These are phyloP conservation scores for Rhipidocladum racemiflorum DNA, from an alignment of 176 grass and related monocot genomes.

Conservation along the genomic window DNA sequence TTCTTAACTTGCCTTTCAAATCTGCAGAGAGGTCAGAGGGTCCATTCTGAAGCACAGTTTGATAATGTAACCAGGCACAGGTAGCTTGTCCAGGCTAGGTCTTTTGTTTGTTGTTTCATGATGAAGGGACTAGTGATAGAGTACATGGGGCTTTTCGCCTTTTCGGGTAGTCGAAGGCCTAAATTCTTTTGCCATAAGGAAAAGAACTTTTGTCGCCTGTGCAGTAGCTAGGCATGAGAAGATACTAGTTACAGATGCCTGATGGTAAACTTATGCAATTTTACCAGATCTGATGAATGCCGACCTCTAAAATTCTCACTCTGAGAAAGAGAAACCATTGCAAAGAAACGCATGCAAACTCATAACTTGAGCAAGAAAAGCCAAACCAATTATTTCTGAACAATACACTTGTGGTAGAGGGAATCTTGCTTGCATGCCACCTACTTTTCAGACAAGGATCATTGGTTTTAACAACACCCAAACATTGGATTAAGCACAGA, in stretches of 20 bases:
- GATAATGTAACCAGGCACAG: background rate
- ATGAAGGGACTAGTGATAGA: background rate
- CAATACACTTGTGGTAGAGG: background rate
- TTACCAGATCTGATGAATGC: background rate
- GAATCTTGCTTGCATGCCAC: background rate
- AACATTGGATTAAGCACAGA: background rate
- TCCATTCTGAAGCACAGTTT: background rate
- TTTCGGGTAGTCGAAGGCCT: background rate
- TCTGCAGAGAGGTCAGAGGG: background rate
- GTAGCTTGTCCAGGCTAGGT: background rate
- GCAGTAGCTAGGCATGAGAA: background rate
- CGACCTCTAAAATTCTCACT: background rate
- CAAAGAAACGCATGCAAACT: background rate
- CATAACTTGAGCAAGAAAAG: background rate
- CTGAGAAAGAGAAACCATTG: background rate
- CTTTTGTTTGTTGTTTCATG: background rate
- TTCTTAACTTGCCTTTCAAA: background rate
- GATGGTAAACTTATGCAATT: background rate
- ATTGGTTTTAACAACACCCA: background rate
- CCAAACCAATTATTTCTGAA: background rate
- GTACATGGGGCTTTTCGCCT: background rate
- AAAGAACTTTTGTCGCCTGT: background rate
- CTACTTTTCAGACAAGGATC: background rate
- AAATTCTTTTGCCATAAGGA: background rate
- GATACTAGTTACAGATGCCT: background rate